A percentile compares a stretch with the other conserved stretches of the same genome.
These are phyloP conservation scores for Pinus tabuliformis DNA, from an alignment of 75 land plant genomes.

Conservation along the genomic window DNA sequence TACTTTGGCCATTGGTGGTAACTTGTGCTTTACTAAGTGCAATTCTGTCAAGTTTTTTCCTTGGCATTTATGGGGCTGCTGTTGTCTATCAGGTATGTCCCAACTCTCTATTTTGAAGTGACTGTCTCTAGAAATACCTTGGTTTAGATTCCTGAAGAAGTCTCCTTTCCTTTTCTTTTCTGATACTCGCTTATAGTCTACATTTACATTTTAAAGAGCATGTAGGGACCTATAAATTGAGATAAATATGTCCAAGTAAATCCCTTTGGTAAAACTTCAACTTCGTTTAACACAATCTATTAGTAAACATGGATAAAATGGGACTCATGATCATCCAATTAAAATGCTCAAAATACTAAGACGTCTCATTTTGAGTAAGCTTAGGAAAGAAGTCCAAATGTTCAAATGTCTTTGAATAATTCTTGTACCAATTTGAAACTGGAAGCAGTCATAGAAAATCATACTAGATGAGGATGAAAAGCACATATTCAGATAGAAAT, in stretches of 20 bases:
- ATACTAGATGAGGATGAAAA: no score
- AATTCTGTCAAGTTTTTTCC: conserved; percentile 56
- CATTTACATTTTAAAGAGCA: background rate
- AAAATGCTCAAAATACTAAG: no score
- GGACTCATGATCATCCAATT: no score
- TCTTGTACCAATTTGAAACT: no score
- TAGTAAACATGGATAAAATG: no score
- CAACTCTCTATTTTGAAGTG: background rate
- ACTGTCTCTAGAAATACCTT: background rate
- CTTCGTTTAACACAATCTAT: no score
- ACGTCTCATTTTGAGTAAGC: no score
- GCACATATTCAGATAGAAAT: no score
- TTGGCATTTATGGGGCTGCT: conserved; percentile 73
- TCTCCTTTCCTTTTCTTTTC: background rate
- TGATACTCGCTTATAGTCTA: background rate
- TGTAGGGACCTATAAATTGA: background rate
- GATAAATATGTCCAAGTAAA: background rate
- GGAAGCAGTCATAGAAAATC: no score
- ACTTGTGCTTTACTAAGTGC: conserved; percentile 43
- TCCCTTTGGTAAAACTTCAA: no score
- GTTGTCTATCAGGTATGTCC: conserved; percentile 75
- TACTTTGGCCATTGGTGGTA: conserved; percentile 88
- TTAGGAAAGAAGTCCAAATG: no score
- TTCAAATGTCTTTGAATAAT: no score
- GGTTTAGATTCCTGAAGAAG: background rate